These are phyloP conservation scores for Dothideomycetidae sp. DNA, from an alignment of 2,329 filamentous ascomycete species.

Conservation along the genomic window DNA sequence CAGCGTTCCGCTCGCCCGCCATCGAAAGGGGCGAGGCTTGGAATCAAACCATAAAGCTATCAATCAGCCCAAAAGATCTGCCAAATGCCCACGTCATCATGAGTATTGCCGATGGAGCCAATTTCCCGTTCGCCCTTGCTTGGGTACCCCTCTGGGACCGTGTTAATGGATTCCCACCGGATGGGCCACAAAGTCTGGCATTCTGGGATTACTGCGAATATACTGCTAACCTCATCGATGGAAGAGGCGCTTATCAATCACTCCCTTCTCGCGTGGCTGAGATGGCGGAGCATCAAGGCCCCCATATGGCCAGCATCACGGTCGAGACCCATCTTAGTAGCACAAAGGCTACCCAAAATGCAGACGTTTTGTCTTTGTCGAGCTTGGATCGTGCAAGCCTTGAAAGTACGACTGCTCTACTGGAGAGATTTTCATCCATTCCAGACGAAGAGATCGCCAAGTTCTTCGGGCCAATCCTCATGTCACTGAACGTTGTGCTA, in stretches of 20 bases:
- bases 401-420: conserved; percentile 49
- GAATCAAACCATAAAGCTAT: conserved; percentile 76
- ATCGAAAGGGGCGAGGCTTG: conserved; percentile 67
- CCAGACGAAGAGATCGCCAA: conserved; percentile 97
- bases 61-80: conserved; percentile 66
- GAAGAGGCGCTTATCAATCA: conserved; percentile 74
- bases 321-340: conserved; percentile 83
- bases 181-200: conserved; percentile 48
- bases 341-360: conserved; percentile 67
- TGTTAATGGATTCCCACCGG: conserved; percentile 27
- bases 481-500: conserved; percentile 9
- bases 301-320: conserved; percentile 64
- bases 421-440: conserved; percentile 80
- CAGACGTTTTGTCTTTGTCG: conserved; percentile 30
- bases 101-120: conserved; percentile 74
- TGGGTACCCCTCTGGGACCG: conserved; percentile 92
- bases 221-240: conserved; percentile 58
- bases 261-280: conserved; percentile 47
- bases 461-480: conserved; percentile 43
- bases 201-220: conserved; percentile 87
- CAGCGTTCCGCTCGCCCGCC: conserved; percentile 77
- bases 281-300: conserved; percentile 29
- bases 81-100: conserved; percentile 73
- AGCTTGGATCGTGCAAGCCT: conserved; percentile 8
- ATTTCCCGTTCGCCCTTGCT: conserved; percentile 77